phyloP scores from a whole-genome alignment of 2,329 filamentous ascomycete species.

The Pseudogymnoascus sp. region DNA sequence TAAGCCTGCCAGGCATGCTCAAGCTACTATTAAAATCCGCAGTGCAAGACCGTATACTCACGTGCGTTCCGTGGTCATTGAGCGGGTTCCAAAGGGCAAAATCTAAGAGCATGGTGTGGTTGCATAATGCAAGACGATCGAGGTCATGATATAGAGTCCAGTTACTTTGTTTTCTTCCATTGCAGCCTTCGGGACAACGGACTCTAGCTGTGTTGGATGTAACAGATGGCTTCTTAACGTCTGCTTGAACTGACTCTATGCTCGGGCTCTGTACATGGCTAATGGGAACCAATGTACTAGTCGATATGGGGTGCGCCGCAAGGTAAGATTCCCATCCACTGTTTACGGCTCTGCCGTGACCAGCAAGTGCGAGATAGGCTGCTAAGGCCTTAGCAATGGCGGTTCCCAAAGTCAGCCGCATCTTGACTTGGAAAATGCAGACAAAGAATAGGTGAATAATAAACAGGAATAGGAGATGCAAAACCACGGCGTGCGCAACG shows the following conservation, averaged over 20 bases:
- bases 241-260: background rate
- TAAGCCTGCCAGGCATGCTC: background rate
- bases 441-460: background rate
- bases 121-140: constrained; percentile 13
- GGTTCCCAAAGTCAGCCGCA: background rate
- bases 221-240: background rate
- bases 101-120: constrained; percentile 16
- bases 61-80: constrained; percentile 11
- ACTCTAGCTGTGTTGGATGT: background rate
- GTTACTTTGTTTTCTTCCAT: constrained; percentile 11
- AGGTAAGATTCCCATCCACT: background rate
- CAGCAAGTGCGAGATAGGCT: background rate
- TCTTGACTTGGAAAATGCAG: background rate
- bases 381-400: background rate
- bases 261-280: background rate
- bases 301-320: background rate
- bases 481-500: too few relatives aligned
- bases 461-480: background rate
- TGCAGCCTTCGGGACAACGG: constrained; percentile 13
- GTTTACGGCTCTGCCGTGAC: background rate
- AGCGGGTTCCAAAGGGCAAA: constrained; percentile 17
- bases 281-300: background rate
- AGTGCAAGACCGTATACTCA: constrained; percentile 13
- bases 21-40: background rate
- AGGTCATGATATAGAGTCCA: constrained; percentile 17